Conservation (phyloP, 352 stramenopile species). For the Phytopythium boreale region DNA sequence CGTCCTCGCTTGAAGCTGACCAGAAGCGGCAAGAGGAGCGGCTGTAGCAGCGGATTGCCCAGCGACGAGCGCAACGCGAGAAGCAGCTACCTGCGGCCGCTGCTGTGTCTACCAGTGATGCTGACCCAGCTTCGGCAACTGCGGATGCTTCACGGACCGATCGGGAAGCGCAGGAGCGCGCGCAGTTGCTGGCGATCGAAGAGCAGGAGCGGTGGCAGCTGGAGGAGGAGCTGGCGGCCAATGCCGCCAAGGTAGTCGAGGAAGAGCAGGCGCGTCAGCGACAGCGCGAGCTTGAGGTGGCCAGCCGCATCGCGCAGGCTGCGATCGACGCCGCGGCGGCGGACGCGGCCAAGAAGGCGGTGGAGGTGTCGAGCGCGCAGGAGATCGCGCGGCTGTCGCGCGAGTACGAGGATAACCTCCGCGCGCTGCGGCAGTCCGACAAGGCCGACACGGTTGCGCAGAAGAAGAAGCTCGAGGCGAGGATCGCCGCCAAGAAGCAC, state of each 20-base stretch:
- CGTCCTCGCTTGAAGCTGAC: conserved; percentile 44
- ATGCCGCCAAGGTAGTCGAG: conserved; percentile 35
- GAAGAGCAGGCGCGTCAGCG: conserved; percentile 53
- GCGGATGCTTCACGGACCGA: not conserved
- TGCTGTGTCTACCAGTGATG: conserved; percentile 12
- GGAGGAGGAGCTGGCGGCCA: conserved; percentile 20
- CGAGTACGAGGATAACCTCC: conserved; percentile 65
- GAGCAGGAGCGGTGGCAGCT: conserved; percentile 25
- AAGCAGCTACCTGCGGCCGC: conserved; percentile 6
- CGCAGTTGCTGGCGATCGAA: conserved; percentile 23
- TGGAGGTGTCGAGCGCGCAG: conserved; percentile 38
- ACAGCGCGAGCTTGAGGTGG: conserved; percentile 42
- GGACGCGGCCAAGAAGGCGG: conserved; percentile 31
- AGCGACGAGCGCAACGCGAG: conserved; percentile 34
- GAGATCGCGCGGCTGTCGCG: conserved; percentile 57
- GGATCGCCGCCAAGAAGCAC: conserved; percentile 73
- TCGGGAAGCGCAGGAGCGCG: conserved; percentile 17
- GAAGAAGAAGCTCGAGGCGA: conserved; percentile 67
- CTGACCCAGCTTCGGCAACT: not conserved
- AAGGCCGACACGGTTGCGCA: conserved; percentile 53
- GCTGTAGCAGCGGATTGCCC: conserved; percentile 58
- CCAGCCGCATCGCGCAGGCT: conserved; percentile 30
- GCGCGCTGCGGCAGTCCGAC: conserved; percentile 52
- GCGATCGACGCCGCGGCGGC: conserved; percentile 32
- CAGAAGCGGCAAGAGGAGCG: conserved; percentile 63